Conservation (phyloP, 345 rosid genomes). For the Eucalyptus decipiens region DNA sequence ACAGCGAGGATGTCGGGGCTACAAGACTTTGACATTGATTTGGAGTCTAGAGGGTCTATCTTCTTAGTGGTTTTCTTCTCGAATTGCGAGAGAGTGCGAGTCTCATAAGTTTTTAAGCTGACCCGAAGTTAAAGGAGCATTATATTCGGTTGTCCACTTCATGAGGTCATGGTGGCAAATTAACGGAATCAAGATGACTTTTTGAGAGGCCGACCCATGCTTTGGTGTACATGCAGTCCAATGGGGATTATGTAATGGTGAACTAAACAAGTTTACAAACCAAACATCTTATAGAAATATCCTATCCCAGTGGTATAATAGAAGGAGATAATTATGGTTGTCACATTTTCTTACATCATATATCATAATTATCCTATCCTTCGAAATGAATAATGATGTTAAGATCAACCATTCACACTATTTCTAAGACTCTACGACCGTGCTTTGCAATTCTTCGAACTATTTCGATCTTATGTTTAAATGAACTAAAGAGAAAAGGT, state of each 20-base stretch:
- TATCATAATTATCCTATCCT: neutral
- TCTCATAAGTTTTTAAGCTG: neutral
- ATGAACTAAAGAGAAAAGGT: neutral
- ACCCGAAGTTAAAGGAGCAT: neutral
- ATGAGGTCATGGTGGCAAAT: neutral
- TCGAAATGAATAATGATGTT: fast-evolving
- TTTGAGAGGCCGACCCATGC: neutral
- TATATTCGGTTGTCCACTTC: neutral
- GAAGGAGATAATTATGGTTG: fast-evolving
- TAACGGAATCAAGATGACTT: neutral
- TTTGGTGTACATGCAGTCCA: neutral
- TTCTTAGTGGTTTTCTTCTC: neutral
- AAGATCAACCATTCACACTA: neutral
- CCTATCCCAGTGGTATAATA: fast-evolving
- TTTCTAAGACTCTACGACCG: neutral
- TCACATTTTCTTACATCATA: neutral
- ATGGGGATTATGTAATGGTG: neutral
- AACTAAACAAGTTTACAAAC: fast-evolving
- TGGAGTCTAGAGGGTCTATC: neutral
- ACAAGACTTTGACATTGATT: neutral
- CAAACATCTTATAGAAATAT: neutral
- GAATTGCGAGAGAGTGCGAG: neutral
- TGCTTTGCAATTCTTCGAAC: neutral
- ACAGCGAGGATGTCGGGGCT: neutral
- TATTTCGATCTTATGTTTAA: neutral